phyloP scores from a whole-genome alignment of 768 basidiomycete species.

The Sarcodon aspratus region DNA sequence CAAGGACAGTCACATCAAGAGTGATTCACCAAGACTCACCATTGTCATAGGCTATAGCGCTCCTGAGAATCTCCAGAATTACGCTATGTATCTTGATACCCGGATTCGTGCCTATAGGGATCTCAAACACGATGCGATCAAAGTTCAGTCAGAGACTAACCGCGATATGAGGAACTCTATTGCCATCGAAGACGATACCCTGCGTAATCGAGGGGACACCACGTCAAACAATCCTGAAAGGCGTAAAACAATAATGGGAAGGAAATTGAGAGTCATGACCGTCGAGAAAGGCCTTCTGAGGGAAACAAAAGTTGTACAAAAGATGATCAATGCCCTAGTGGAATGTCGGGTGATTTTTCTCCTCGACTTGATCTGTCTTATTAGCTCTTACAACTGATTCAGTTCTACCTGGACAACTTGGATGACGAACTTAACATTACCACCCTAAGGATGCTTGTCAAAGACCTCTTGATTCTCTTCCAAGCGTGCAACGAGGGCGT shows the following conservation, averaged over 20 bases:
- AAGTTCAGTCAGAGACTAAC: constrained; percentile 89
- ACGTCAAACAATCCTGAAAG: constrained; percentile 18
- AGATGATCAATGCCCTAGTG: constrained; percentile 78
- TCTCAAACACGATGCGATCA: constrained; percentile 87
- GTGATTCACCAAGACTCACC: not conserved
- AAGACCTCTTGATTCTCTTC: constrained; percentile 90
- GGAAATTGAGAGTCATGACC: constrained; percentile 82
- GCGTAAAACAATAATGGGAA: constrained; percentile 70
- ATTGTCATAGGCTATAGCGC: constrained; percentile 59
- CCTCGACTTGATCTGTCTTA: not conserved
- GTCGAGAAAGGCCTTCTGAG: constrained; percentile 93
- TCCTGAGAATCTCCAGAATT: constrained; percentile 78
- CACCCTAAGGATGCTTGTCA: constrained; percentile 88
- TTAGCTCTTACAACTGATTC: not conserved
- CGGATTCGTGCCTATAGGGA: constrained; percentile 84
- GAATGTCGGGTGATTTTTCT: constrained; percentile 60
- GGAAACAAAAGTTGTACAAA: constrained; percentile 87
- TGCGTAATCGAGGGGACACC: constrained; percentile 10
- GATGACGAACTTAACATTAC: constrained; percentile 86
- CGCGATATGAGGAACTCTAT: constrained; percentile 66
- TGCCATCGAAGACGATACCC: constrained; percentile 45
- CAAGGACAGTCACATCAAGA: not conserved
- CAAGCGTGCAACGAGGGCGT: constrained; percentile 96
- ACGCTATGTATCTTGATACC: constrained; percentile 81
- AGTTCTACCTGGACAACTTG: constrained; percentile 93